Evolutionary conservation across 148 eudicot species (phyloP).

Genomic region (Silene uniflora): DNA sequence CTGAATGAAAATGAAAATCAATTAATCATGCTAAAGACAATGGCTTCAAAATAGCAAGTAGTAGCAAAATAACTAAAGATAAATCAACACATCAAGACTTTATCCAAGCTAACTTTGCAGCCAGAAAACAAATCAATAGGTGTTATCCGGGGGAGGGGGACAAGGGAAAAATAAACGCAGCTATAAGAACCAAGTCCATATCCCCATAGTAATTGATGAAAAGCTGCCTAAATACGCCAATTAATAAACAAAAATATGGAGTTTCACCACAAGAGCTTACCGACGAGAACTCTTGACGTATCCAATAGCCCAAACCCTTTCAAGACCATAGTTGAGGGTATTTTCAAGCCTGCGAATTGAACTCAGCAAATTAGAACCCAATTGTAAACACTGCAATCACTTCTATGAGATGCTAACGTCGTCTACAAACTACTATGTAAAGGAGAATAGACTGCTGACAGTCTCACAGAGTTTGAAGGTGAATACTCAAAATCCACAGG

Average conservation of each 20-base stretch:
- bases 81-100: too few species aligned
- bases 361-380: slow-evolving; percentile 4
- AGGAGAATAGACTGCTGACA: neutral
- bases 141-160: neutral
- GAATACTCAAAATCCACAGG: neutral
- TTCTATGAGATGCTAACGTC: neutral
- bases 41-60: neutral
- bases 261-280: slow-evolving; percentile 36
- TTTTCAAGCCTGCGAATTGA: slow-evolving; percentile 70
- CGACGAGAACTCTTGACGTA: slow-evolving; percentile 76
- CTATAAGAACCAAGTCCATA: neutral
- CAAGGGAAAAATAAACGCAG: neutral
- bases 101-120: too few species aligned
- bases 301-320: slow-evolving; percentile 93
- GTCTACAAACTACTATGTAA: neutral
- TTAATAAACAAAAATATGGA: neutral
- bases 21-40: neutral
- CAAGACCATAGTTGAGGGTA: slow-evolving; percentile 81
- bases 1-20: slow-evolving; percentile 32
- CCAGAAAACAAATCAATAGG: neutral
- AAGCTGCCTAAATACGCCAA: neutral
- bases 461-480: neutral
- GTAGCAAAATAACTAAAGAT: too few species aligned
- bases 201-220: neutral
- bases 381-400: neutral